Base-by-base conservation (phyloP, 2,329 filamentous ascomycete species). In the Alternaria infectoria region DNA sequence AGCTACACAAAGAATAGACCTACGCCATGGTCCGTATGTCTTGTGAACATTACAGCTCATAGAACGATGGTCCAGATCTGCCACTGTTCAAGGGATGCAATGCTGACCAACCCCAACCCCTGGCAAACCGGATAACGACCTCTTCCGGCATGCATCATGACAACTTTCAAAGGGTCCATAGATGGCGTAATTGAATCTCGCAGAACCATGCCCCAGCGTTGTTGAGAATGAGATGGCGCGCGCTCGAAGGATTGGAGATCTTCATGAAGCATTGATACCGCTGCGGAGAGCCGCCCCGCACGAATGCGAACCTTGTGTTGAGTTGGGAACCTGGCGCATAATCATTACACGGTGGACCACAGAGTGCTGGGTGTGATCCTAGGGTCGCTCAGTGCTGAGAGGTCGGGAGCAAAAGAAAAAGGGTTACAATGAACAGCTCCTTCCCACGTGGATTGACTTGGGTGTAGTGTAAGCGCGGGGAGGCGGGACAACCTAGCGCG, bases 391-490 rank as follows among this genome's bases (percentile, higher is more conserved):
- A 51, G 17, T 36, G 40, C 52, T 45, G 36, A 55, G 28, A 28
- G 47, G 19, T 40, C 17, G 23, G 15, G 19, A 12, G 28, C 19
- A 47, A 43, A 60, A 40, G 45, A 5, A 54, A 30, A n/a, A 11
- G 32, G 12, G 12, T 40, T n/a, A 49, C 52, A 56, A 13, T 32
- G 28, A 36, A 36, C 32, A 36, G 32, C 32, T 51, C 30, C 45
- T 47, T 62, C 25, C 56, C 60, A 62, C 60, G 50, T 62, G 60
- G 49, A 62, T 59, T 44, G 12, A 25, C 49, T 59, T 32, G 44
- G 44, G 44, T 40, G 56, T 62, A 55, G 60, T 50, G 56, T 49
- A 28, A 26, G 56, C 60, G 60, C 60, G 60, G 60, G 60, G 60
- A 62, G 51, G 56, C 56, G 60, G 60, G 49, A 59, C 11, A 43